These are phyloP conservation scores for Pseudocercospora fijiensis DNA, from an alignment of 2,329 filamentous ascomycete species.

Conservation along the genomic window DNA sequence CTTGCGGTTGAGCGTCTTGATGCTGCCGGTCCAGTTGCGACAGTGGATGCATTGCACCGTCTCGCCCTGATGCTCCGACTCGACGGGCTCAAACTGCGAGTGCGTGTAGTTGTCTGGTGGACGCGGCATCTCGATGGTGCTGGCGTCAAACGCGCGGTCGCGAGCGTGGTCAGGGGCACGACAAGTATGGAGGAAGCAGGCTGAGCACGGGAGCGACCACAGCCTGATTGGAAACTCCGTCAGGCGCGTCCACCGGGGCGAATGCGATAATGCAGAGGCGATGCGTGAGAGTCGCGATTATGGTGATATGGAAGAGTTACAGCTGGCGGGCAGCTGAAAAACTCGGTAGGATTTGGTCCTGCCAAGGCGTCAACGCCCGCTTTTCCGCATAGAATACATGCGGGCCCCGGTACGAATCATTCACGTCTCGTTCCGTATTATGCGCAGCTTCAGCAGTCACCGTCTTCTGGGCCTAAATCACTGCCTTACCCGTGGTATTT, in stretches of 20 bases:
- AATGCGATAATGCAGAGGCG: background rate
- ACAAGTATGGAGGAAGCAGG: background rate
- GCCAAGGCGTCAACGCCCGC: background rate
- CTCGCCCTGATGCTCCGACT: constrained; percentile 30
- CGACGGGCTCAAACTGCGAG: constrained; percentile 30
- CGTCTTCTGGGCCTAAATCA: no score
- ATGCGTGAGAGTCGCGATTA: background rate
- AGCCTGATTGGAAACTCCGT: background rate
- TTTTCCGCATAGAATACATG: background rate
- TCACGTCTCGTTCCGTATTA: constrained; percentile 6
- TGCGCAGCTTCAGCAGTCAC: background rate
- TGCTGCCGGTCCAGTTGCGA: constrained; percentile 35
- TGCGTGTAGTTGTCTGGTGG: constrained; percentile 33
- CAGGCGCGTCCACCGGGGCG: background rate
- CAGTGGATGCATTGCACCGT: constrained; percentile 37
- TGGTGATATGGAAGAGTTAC: constrained; percentile 9
- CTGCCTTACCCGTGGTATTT: no score
- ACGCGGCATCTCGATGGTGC: constrained; percentile 26
- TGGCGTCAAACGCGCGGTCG: constrained; percentile 1
- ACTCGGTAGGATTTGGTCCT: background rate
- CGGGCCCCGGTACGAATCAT: background rate
- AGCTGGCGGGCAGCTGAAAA: constrained; percentile 3
- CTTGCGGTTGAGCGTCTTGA: constrained; percentile 37
- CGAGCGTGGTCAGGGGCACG: background rate
- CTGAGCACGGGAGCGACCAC: background rate